Evolutionary conservation across 2,329 filamentous ascomycete species (phyloP).

Genomic region (Paecilomyces sp.): DNA sequence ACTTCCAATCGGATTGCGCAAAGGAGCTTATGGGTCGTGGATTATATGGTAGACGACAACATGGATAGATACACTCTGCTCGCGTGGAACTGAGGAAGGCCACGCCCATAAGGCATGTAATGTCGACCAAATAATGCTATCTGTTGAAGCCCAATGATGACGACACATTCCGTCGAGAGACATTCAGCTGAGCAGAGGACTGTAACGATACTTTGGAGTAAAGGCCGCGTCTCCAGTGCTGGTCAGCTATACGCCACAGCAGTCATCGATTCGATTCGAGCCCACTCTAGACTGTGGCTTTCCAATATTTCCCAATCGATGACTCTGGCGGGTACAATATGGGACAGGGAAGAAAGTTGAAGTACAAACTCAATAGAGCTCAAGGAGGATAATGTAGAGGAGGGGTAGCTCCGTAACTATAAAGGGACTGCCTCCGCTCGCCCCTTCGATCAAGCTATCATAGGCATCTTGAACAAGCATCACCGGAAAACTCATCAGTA

Average conservation of each 20-base stretch:
- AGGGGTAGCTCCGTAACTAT: background rate
- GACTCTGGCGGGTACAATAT: background rate
- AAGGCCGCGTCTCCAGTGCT: background rate
- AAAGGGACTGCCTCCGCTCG: background rate
- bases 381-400: background rate
- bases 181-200: background rate
- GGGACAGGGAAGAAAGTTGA: background rate
- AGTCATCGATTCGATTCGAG: background rate
- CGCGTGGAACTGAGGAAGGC: background rate
- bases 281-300: background rate
- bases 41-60: background rate
- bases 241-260: background rate
- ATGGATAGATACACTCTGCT: background rate
- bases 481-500: constrained; percentile 9
- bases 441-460: background rate
- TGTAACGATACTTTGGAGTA: background rate
- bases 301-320: background rate
- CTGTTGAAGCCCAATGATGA: background rate
- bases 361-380: background rate
- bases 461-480: background rate
- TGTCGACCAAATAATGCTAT: background rate
- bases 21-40: background rate
- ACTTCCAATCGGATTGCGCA: background rate
- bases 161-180: background rate
- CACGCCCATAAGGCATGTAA: no score